A percentile compares a stretch with the other conserved stretches of the same genome.
These are phyloP conservation scores for Maudiozyma saulgeensis DNA, from an alignment of 805 yeast genomes.

Conservation along the genomic window DNA sequence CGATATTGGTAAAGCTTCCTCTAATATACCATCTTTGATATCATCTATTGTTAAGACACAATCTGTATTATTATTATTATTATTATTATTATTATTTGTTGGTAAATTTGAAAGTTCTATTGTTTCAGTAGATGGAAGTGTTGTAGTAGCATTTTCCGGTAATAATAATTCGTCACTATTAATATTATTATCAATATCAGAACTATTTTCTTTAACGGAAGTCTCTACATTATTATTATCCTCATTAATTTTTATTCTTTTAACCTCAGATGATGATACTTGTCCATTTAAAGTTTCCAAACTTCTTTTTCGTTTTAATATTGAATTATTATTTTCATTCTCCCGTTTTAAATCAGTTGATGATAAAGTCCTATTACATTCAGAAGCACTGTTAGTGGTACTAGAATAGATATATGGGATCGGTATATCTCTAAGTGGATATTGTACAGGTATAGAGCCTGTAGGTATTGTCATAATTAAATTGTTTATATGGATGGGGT, in stretches of 20 bases:
- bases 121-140: background rate
- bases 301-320: background rate
- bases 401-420: constrained; percentile 14
- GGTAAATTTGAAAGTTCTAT: background rate
- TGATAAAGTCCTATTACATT: no score
- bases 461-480: background rate
- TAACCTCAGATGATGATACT: background rate
- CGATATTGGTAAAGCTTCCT: constrained; percentile 24
- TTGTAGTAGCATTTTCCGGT: background rate
- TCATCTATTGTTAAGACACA: background rate
- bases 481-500: background rate
- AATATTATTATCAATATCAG: no score
- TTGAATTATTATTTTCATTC: background rate
- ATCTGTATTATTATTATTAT: background rate
- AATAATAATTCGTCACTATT: background rate
- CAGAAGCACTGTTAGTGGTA: background rate
- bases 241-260: background rate
- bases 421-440: constrained; percentile 21
- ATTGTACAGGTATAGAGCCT: constrained; percentile 7
- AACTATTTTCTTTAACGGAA: background rate
- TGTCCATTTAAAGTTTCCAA: background rate
- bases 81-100: background rate
- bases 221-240: background rate
- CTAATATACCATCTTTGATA: constrained; percentile 4
- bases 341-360: no score